Base-by-base conservation (phyloP, 2,329 filamentous ascomycete genomes). In the Rugonectria rugulosa region DNA sequence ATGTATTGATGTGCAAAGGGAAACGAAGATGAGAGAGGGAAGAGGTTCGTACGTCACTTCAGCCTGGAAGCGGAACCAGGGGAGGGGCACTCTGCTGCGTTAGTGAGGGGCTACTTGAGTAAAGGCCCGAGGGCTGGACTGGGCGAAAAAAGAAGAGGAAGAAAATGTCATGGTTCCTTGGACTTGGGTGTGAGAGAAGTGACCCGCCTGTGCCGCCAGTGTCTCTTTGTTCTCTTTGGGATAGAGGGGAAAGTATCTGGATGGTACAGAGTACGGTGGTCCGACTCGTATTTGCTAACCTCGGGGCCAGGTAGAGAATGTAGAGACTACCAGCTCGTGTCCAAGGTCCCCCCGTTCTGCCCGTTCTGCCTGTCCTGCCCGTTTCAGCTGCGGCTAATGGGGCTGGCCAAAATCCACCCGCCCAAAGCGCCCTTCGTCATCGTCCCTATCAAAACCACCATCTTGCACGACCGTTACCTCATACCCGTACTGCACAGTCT, bases 191-290 rank as follows among this genome's bases (percentile, higher is more conserved):
- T 53, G 62, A 53, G 58, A 52, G 56, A 57, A 49, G 49, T 29
- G 62, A 37, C 64, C 48, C 64, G 64, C 64, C 62, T 42, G 45
- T 63, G 62, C 64, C 64, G 64, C 64, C 51, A 24, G n/a, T n/a
- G n/a, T n/a, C n/a, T n/a, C n/a, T 19, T 27, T 41, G 34, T 42
- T 40, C 20, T 61, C 55, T 19, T 24, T 38, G 58, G 49, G 32
- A 41, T 56, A 44, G 42, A 40, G 20, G 19, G 31, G 29, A 20
- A n/a, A 20, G 36, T 53, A 46, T 61, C 63, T 58, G 15, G 4
- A 40, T 26, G 17, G 26, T 6, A 29, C 23, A 36, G 6, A 4
- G 23, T 26, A n/a, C 37, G 27, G 8, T 6, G n/a, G n/a, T n/a
- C n/a, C n/a, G n/a, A n/a, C n/a, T n/a, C n/a, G n/a, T n/a, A n/a